Evolutionary conservation across 306 rosid species (phyloP).

Genomic region (Trichosanthes cucumerina): DNA sequence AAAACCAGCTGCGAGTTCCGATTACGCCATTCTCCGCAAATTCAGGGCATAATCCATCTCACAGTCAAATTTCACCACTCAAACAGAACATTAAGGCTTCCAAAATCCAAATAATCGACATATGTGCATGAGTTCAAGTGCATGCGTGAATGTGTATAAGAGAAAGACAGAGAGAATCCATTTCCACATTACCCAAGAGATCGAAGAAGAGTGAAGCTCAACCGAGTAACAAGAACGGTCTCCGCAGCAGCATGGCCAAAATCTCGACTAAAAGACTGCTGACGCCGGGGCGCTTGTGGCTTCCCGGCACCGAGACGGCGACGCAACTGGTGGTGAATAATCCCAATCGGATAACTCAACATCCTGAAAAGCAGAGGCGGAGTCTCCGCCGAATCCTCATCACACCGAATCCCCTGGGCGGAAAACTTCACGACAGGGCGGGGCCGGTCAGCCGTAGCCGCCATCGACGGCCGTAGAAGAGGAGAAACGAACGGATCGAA

Average conservation of each 20-base stretch:
- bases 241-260: conserved; percentile 65
- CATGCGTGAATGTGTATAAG: background rate
- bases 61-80: background rate
- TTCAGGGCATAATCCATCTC: background rate
- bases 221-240: conserved; percentile 59
- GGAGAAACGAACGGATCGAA: background rate
- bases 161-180: background rate
- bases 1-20: background rate
- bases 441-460: conserved; percentile 12
- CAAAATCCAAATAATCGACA: background rate
- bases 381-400: background rate
- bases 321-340: conserved; percentile 14
- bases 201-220: conserved; percentile 65
- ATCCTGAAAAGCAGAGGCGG: conserved; percentile 15
- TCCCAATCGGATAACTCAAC: conserved; percentile 11
- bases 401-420: background rate
- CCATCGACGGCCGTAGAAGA: conserved; percentile 11
- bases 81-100: background rate
- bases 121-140: background rate
- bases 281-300: conserved; percentile 11
- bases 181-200: conserved; percentile 54
- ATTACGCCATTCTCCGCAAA: background rate
- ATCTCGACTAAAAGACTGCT: conserved; percentile 27
- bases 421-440: conserved; percentile 7
- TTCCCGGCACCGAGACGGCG: conserved; percentile 16